Conservation (phyloP, 2,329 filamentous ascomycete genomes). For the Alternaria panax region DNA sequence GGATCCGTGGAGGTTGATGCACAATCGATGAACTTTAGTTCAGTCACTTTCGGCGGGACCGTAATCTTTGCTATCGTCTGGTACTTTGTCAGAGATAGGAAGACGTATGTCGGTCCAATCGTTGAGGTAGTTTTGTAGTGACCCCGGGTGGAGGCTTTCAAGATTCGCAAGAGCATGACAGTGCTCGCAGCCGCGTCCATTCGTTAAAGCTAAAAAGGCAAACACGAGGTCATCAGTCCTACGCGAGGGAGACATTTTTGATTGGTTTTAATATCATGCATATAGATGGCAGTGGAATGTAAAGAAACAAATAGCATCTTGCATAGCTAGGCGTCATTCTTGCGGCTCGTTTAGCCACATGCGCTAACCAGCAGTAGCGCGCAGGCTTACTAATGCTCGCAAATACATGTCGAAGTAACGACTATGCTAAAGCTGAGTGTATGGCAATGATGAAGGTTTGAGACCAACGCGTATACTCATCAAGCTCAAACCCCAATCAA, state of each 20-base stretch:
- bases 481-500: too few species aligned
- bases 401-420: neutral
- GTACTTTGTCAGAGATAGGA: conserved; percentile 18
- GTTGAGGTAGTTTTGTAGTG: conserved; percentile 15
- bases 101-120: conserved; percentile 28
- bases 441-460: too few species aligned
- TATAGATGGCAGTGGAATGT: neutral
- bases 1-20: conserved; percentile 4
- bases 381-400: neutral
- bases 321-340: neutral
- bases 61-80: conserved; percentile 16
- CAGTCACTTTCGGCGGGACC: conserved; percentile 23
- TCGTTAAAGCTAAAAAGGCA: neutral
- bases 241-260: neutral
- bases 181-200: neutral
- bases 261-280: neutral
- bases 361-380: neutral
- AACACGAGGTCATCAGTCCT: neutral
- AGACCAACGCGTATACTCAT: too few species aligned
- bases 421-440: too few species aligned
- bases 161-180: neutral
- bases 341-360: neutral
- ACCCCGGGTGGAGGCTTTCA: neutral
- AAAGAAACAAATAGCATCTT: neutral
- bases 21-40: conserved; percentile 27